Evolutionary conservation across 306 rosid genomes (phyloP).

Genomic region (Rosa lucieae): DNA sequence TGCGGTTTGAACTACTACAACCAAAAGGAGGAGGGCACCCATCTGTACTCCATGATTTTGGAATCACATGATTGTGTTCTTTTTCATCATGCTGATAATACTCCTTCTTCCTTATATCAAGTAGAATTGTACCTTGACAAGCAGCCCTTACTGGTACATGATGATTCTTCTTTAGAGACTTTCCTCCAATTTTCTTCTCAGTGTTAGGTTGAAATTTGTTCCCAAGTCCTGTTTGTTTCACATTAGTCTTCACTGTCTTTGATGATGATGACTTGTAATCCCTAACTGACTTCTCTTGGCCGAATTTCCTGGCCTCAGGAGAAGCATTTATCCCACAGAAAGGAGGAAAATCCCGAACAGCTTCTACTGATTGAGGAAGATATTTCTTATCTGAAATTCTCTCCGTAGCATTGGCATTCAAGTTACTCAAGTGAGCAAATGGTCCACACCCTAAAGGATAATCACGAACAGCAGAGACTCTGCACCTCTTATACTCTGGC

Average conservation of each 20-base stretch:
- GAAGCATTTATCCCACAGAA: conserved; percentile 65
- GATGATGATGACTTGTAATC: conserved; percentile 28
- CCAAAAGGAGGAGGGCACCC: conserved; percentile 50
- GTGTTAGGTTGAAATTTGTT: conserved; percentile 25
- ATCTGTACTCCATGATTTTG: conserved; percentile 17
- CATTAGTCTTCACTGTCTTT: conserved; percentile 26
- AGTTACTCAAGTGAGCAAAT: neutral
- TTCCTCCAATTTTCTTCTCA: conserved; percentile 29
- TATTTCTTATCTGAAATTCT: conserved; percentile 38
- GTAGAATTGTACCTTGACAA: conserved; percentile 38
- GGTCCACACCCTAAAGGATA: conserved; percentile 80
- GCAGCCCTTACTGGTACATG: conserved; percentile 17
- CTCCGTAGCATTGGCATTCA: conserved; percentile 21
- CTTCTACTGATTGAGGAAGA: conserved; percentile 64
- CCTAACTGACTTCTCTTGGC: conserved; percentile 28
- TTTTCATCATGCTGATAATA: conserved; percentile 26
- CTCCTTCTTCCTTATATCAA: conserved; percentile 32
- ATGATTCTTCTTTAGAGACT: conserved; percentile 36
- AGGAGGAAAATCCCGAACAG: conserved; percentile 66
- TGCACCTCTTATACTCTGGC: conserved; percentile 44
- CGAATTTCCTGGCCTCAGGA: conserved; percentile 21
- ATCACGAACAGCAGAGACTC: conserved; percentile 65
- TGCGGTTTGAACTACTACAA: conserved; percentile 29
- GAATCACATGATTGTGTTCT: conserved; percentile 22
- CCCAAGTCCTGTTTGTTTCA: conserved; percentile 30